Conservation (phyloP, 225 moss, liverwort and hornwort genomes). For the Sphagnum tenellum region DNA sequence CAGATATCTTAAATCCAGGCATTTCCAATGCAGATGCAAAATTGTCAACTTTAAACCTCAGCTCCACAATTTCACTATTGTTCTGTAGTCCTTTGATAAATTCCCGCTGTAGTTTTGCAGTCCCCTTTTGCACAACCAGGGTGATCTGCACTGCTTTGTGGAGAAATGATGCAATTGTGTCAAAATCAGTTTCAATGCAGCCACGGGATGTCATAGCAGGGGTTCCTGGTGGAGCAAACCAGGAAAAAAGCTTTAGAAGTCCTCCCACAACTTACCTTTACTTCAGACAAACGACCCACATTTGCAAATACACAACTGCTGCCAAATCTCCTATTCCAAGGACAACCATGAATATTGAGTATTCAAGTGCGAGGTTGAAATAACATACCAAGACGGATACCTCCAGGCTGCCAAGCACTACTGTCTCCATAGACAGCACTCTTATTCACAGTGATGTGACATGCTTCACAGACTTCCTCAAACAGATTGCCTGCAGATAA, state of each 20-base stretch:
- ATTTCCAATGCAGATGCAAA: conserved; percentile 73
- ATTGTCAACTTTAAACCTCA: conserved; percentile 62
- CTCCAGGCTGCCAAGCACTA: conserved; percentile 66
- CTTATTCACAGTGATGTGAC: conserved; percentile 80
- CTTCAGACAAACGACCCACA: too few species aligned
- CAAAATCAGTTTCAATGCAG: conserved; percentile 20
- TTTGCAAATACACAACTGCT: too few species aligned
- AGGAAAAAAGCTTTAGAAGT: neutral
- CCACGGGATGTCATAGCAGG: conserved; percentile 17
- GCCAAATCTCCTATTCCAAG: too few species aligned
- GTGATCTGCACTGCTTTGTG: conserved; percentile 59
- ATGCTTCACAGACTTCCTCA: conserved; percentile 85
- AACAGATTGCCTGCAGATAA: conserved; percentile 33
- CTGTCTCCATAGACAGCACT: conserved; percentile 74
- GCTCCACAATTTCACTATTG: conserved; percentile 50
- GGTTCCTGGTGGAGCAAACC: conserved; percentile 5
- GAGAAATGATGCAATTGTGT: conserved; percentile 55
- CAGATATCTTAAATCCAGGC: conserved; percentile 72
- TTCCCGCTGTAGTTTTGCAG: conserved; percentile 52
- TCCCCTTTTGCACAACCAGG: conserved; percentile 42
- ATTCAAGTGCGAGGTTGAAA: neutral
- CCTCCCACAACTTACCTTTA: too few species aligned
- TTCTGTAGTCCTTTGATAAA: conserved; percentile 32
- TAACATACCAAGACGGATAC: conserved; percentile 61
- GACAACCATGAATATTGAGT: too few species aligned